Conservation (phyloP, 768 basidiomycete genomes). For the Dacryopinax spathularia region DNA sequence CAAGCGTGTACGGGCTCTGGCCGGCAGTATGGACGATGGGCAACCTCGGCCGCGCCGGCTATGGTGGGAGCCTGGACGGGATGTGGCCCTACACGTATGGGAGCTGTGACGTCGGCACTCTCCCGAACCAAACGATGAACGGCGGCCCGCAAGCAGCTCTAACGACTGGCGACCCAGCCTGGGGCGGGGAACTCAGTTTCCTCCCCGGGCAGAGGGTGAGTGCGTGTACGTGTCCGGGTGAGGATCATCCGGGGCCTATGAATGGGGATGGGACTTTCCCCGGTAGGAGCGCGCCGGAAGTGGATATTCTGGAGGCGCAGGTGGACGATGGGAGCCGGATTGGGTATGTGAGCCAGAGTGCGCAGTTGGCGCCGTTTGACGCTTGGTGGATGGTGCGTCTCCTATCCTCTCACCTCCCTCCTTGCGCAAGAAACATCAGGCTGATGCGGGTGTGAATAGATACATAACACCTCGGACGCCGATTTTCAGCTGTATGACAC, state of each 20-base stretch:
- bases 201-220: slow-evolving; percentile 81
- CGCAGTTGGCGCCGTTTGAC: slow-evolving; percentile 71
- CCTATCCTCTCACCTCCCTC: background rate
- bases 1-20: slow-evolving; percentile 16
- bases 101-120: slow-evolving; percentile 80
- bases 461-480: slow-evolving; percentile 32
- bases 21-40: slow-evolving; percentile 17
- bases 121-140: slow-evolving; percentile 61
- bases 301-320: slow-evolving; percentile 83
- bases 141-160: slow-evolving; percentile 48
- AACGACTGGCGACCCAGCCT: slow-evolving; percentile 41
- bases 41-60: slow-evolving; percentile 34
- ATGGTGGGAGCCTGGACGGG: slow-evolving; percentile 74
- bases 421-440: background rate
- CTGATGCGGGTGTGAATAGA: slow-evolving; percentile 21
- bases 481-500: slow-evolving; percentile 41
- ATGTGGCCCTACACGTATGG: slow-evolving; percentile 59
- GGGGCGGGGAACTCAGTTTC: slow-evolving; percentile 50
- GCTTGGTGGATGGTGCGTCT: slow-evolving; percentile 15
- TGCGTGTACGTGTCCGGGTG: slow-evolving; percentile 73
- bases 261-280: slow-evolving; percentile 28
- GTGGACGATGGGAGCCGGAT: slow-evolving; percentile 36
- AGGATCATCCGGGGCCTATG: slow-evolving; percentile 78
- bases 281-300: slow-evolving; percentile 74
- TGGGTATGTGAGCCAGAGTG: slow-evolving; percentile 66